phyloP scores from a whole-genome alignment of 768 basidiomycete species.

The Chlorophyllum brunneum region DNA sequence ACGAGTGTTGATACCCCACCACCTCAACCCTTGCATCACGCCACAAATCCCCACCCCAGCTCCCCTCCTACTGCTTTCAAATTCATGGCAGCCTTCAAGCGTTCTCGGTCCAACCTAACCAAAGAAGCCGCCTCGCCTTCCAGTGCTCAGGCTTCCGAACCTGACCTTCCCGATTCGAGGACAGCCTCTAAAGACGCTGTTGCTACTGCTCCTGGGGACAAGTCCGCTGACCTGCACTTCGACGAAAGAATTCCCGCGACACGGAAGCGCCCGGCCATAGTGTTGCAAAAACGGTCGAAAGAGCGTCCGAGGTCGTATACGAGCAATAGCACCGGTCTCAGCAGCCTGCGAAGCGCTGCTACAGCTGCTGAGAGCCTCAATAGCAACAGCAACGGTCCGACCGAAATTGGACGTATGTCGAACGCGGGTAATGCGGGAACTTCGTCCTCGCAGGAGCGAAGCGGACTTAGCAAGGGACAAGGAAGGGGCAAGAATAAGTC shows the following conservation, averaged over 20 bases:
- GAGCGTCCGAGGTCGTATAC: constrained; percentile 57
- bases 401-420: constrained; percentile 12
- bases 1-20: constrained; percentile 44
- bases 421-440: constrained; percentile 4
- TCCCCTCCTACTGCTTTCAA: constrained; percentile 60
- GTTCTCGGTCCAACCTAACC: constrained; percentile 56
- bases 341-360: constrained; percentile 56
- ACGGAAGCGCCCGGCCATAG: constrained; percentile 22
- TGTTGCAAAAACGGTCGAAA: constrained; percentile 25
- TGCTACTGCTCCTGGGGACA: constrained; percentile 9
- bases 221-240: constrained; percentile 14
- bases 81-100: constrained; percentile 61
- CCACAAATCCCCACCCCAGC: constrained; percentile 15
- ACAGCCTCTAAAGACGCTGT: constrained; percentile 23
- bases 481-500: not conserved
- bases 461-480: constrained; percentile 3
- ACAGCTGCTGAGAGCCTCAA: constrained; percentile 45
- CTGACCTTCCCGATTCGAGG: constrained; percentile 12
- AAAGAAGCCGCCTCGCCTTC: constrained; percentile 28
- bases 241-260: constrained; percentile 16
- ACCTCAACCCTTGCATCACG: constrained; percentile 22
- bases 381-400: constrained; percentile 22
- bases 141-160: constrained; percentile 15
- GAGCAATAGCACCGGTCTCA: constrained; percentile 54
- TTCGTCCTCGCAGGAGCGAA: constrained; percentile 9